Percentiles rank a stretch among this genome's conserved stretches.
Evolutionary conservation across 257 asterid genomes (phyloP).

Genomic region (Agastache rugosa): DNA sequence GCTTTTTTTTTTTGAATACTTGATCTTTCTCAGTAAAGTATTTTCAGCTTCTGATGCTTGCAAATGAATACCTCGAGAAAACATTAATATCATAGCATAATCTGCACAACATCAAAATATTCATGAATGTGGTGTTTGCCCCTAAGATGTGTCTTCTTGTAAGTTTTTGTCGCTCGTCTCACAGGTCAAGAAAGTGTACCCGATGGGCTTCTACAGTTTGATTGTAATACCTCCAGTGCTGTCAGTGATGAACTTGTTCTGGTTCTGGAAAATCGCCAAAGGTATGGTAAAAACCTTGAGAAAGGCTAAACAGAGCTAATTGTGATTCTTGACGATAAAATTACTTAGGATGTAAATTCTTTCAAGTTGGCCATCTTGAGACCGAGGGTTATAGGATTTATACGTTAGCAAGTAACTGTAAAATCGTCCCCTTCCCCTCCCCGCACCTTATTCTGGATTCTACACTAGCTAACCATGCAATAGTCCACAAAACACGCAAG

Average conservation of each 20-base stretch:
- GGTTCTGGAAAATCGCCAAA: conserved; percentile 86
- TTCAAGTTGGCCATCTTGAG: background rate
- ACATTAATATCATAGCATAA: background rate
- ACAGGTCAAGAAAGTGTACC: conserved; percentile 69
- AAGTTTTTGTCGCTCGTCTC: conserved; percentile 23
- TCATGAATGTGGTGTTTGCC: background rate
- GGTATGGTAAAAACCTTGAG: conserved; percentile 82
- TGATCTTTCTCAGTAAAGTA: background rate
- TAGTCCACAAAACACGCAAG: too few relatives aligned
- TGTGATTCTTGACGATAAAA: conserved; percentile 22
- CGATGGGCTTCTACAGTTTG: conserved; percentile 79
- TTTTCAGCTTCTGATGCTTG: background rate
- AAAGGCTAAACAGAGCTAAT: conserved; percentile 61
- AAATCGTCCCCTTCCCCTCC: conserved; percentile 10
- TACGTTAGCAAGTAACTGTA: conserved; percentile 29
- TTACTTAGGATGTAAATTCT: conserved; percentile 31
- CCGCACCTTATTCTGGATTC: background rate
- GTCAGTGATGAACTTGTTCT: conserved; percentile 65
- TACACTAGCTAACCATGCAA: too few relatives aligned
- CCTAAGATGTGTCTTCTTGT: background rate
- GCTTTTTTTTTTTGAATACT: background rate
- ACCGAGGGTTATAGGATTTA: background rate
- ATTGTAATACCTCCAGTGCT: conserved; percentile 63
- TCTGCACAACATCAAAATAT: background rate
- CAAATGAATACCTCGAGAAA: background rate